Percentiles rank a stretch among this genome's conserved stretches.
phyloP scores from a whole-genome alignment of 129 eudicot species.

The Ambrosia trifida region DNA sequence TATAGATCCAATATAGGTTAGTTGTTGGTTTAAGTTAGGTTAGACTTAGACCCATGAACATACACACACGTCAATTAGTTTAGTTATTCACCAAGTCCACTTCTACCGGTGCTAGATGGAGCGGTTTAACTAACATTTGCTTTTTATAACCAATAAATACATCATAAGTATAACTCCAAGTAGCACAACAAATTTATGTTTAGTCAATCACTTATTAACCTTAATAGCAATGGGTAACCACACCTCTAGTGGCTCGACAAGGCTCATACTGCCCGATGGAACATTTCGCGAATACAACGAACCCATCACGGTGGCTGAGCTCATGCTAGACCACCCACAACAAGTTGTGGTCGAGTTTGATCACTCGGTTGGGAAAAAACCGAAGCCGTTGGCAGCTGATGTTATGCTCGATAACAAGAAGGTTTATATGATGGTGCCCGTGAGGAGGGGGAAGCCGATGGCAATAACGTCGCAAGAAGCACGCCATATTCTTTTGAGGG shows the following conservation, averaged over 20 bases:
- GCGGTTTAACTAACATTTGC: conserved; percentile 78
- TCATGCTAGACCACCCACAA: conserved; percentile 68
- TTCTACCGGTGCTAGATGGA: conserved; percentile 44
- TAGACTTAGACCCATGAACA: conserved; percentile 27
- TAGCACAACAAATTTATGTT: conserved; percentile 9
- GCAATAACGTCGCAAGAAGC: conserved; percentile 46
- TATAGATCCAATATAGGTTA: not conserved
- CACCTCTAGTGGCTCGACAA: conserved; percentile 37
- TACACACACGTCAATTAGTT: conserved; percentile 18
- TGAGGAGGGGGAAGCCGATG: conserved; percentile 46
- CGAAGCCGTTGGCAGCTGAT: conserved; percentile 73
- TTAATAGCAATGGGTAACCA: conserved; percentile 61
- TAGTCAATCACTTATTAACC: not conserved
- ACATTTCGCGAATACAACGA: conserved; percentile 47
- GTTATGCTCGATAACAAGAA: conserved; percentile 51
- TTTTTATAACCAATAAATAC: not conserved
- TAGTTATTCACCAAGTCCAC: conserved; percentile 57
- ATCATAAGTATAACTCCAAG: not conserved
- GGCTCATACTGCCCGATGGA: conserved; percentile 64
- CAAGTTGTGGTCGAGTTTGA: conserved; percentile 66
- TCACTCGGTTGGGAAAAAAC: conserved; percentile 29
- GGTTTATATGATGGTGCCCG: conserved; percentile 67
- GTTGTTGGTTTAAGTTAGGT: conserved; percentile 23
- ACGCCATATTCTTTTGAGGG: conserved; percentile 38
- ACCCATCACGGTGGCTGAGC: conserved; percentile 73